Evolutionary conservation across 495 filamentous ascomycete genomes (phyloP).

Genomic region (Neurospora pannonica): DNA sequence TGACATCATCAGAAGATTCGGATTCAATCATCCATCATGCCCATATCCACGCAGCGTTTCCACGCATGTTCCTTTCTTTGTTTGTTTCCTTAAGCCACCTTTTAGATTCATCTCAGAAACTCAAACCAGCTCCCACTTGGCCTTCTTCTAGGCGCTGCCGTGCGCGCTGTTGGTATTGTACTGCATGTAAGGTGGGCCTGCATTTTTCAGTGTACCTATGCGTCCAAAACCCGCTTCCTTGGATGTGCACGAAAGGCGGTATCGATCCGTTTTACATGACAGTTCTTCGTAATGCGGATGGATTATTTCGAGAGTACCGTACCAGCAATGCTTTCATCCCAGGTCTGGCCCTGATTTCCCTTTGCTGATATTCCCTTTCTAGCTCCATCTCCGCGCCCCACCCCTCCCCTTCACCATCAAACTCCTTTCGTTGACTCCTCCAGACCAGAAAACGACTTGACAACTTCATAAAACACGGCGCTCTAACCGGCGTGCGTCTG

Average conservation of each 20-base stretch:
- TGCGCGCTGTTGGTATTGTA: background rate
- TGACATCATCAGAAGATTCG: background rate
- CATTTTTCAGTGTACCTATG: background rate
- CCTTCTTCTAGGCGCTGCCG: background rate
- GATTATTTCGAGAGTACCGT: background rate
- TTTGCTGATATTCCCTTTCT: background rate
- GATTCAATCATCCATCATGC: background rate
- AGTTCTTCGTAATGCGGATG: background rate
- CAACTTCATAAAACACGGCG: background rate
- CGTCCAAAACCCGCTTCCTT: no score
- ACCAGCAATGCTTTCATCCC: background rate
- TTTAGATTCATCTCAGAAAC: background rate
- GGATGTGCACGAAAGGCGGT: no score
- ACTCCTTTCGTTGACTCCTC: background rate
- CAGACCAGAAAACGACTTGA: background rate
- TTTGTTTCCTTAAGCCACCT: background rate
- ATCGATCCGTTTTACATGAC: background rate
- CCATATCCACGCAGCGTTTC: background rate
- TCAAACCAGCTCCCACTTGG: background rate
- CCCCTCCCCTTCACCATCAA: background rate
- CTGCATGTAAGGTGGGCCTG: background rate
- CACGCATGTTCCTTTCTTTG: background rate
- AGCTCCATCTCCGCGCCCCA: background rate
- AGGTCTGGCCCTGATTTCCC: background rate
- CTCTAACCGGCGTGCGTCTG: background rate